Conservation (phyloP, 2,329 filamentous ascomycete genomes). For the Aspergillus cejpii region DNA sequence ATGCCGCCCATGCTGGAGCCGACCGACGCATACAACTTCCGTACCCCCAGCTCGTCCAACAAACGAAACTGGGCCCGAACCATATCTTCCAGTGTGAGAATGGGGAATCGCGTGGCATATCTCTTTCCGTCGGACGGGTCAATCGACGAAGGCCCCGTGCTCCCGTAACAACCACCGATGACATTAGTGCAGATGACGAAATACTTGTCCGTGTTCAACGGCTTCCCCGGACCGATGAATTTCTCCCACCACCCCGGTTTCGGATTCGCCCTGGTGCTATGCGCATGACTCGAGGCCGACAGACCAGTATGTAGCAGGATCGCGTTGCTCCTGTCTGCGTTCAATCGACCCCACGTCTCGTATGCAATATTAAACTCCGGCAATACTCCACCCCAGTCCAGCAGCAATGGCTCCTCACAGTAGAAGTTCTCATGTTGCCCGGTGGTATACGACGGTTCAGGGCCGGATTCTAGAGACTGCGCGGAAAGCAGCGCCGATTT, state of each 20-base stretch:
- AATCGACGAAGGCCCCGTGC: slow-evolving; percentile 79
- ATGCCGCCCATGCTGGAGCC: slow-evolving; percentile 98
- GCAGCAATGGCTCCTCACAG: slow-evolving; percentile 64
- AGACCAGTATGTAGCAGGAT: slow-evolving; percentile 90
- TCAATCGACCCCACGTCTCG: slow-evolving; percentile 69
- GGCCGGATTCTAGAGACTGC: slow-evolving; percentile 64
- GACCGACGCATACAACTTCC: slow-evolving; percentile 80
- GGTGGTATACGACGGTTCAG: slow-evolving; percentile 89
- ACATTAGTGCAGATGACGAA: slow-evolving; percentile 96
- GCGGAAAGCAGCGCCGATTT: slow-evolving; percentile 67
- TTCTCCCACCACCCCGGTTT: slow-evolving; percentile 98
- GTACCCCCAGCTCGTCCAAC: slow-evolving; percentile 69
- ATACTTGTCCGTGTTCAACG: slow-evolving; percentile 85
- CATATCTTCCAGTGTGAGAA: slow-evolving; percentile 96
- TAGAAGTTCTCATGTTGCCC: slow-evolving; percentile 75
- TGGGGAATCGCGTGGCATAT: slow-evolving; percentile 92
- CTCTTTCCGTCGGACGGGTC: slow-evolving; percentile 81
- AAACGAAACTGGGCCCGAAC: slow-evolving; percentile 89
- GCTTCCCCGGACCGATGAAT: slow-evolving; percentile 83
- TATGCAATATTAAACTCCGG: slow-evolving; percentile 86
- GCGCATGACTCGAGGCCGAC: slow-evolving; percentile 94
- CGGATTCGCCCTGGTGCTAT: slow-evolving; percentile 78
- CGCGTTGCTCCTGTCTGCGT: slow-evolving; percentile 67
- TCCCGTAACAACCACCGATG: slow-evolving; percentile 90
- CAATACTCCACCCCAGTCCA: slow-evolving; percentile 94